Evolutionary conservation across 2,329 filamentous ascomycete species (phyloP), one percentile per base, ranked within the genome.

Genomic region (Pochonia chlamydosporia): DNA sequence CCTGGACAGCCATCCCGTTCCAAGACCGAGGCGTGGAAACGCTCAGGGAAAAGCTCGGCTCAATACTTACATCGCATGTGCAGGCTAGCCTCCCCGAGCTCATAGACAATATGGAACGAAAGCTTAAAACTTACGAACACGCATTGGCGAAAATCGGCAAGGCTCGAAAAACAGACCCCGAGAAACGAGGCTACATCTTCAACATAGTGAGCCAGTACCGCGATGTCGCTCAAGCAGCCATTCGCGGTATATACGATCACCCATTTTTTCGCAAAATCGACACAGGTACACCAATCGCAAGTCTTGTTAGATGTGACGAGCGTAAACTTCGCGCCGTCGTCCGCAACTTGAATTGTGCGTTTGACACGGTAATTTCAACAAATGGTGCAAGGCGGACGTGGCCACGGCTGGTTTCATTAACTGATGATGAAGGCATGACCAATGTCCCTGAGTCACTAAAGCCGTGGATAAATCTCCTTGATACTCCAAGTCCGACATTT

Each of bases 1-100:
- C 30, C 20, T 61, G 53, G 59, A 30, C 39, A 13, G 51, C 47
- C 7, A 39, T 58, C 3, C 47, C 49, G 3, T 8, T 46, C 52
- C 23, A 54, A 42, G 24, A 44, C 24, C 41, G 47, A 6, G 51
- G 51, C 30, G 36, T 51, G 14, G 44, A 44, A 18, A 33, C 24
- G 5, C 30, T 53, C 7, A 41, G 51, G 21, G 28, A 40, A 18
- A 53, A 49, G 42, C 47, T 53, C 7, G 49, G 51, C 33, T 36
- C 42, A 14, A 26, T 49, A 5, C 44, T 51, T 3, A 36, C 36
- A 13, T 28, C 28, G 3, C 51, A 51, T 35, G 26, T 53, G 30
- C 20, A 43, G 18, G 42, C 11, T 21, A 46, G 31, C 20, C 35
- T 53, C 7, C 51, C 51, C n/a, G 42, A 30, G 4, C 42, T 51